Evolutionary conservation across 495 filamentous ascomycete species (phyloP), one percentile per base, ranked within the genome.

Genomic region (Penicillium paradoxum): DNA sequence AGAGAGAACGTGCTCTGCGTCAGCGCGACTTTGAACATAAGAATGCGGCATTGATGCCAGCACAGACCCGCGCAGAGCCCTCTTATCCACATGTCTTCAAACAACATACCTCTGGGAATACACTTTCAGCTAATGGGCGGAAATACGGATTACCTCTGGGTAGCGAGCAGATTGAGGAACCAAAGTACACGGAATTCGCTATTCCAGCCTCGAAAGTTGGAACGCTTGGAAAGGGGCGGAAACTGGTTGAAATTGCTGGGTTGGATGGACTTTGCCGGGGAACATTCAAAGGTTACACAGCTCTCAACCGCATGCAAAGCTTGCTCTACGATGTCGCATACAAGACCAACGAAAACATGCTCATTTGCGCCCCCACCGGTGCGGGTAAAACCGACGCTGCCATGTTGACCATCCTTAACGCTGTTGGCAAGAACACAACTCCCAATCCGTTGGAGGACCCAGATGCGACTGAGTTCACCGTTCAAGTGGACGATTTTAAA

Each of bases 311-410:
- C 19, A 99, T 99, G 93, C 93, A 99, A 72, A 97, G 91, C 58
- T 69, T 99, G 44, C 87, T 97, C 4, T 96, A 95, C 66, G 90
- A 91, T 3, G 90, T 99, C 3, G 93, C 92, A 2, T 99, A 99
- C 70, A 86, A 86, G 63, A 95, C 89, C 6, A 96, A 80, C 63
- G 93, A 97, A 69, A 99, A 99, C 64, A 96, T 99, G 91, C 79
- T 99, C 29, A 93, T 99, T 48, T 99, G 93, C 71, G 93, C 93
- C 11, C 93, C 93, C 1, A 99, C 93, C 54, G 93, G 93, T 83
- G 93, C 93, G 41, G 87, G 93, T 83, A 99, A 99, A 76, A 99
- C 93, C 7, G 95, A 99, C 63, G 95, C 91, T 1, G 93, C 93
- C n/a, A 90, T 97, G 89, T 76, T 99, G 51, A 89, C 93, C 0